Base-by-base conservation (phyloP, 129 eudicot genomes). In the Flaveria sonorensis region DNA sequence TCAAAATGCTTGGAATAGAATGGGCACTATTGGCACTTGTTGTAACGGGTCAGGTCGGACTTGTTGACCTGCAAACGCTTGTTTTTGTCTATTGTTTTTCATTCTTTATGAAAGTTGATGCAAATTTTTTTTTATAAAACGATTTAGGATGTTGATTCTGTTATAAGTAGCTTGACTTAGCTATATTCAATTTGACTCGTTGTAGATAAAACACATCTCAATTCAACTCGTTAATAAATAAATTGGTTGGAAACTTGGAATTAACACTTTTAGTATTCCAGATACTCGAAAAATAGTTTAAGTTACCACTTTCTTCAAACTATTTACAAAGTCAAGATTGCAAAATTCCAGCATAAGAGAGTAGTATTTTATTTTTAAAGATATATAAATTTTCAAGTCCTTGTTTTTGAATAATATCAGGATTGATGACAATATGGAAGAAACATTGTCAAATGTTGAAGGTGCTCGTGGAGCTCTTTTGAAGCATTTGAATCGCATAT, bases 341-440 rank as follows among this genome's bases (percentile, higher is more conserved):
- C 50, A 19, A 67, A 32, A 60, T 52, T 36, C 40, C 40, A 36
- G 36, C 65, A 71, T 6, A 71, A 71, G 30, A 43, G 77, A 32
- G 30, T 71, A 32, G 30, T 7, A 20, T 11, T 24, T 71, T 14
- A 48, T 14, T 1, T 32, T 6, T 46, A 32, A 39, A 62, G 28
- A 10, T 15, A 5, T 36, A 36, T 10, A 16, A 64, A 10, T 43
- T 47, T 52, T 68, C 21, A 52, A 56, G 5, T 36, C 40, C 40
- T 36, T 36, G 40, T 36, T 36, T 36, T 36, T 36, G 40, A 36
- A 36, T 36, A 36, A 36, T 36, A 36, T 81, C 84, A 93, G 98
- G 90, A 93, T 93, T 67, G 96, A 93, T 74, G 98, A 93, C 66
- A 88, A 88, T 85, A 90, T 93, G 98, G 98, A 90, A 9, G 96